Conservation (phyloP, 176 grass and related monocot genomes). For the Triticum dicoccoides region DNA sequence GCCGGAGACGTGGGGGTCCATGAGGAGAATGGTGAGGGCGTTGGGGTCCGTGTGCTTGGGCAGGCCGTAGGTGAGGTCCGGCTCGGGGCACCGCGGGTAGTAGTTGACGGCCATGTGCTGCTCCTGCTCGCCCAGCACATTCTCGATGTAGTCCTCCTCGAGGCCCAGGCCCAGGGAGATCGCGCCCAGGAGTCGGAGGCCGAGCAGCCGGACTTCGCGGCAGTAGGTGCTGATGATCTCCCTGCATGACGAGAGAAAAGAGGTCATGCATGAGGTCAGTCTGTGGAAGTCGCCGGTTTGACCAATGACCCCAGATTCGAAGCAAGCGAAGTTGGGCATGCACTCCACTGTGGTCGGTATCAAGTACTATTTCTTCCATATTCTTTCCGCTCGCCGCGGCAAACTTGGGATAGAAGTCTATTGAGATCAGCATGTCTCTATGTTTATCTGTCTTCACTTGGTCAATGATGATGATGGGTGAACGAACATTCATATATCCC, state of each 20-base stretch:
- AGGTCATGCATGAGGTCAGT: not conserved
- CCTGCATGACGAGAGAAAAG: constrained; percentile 6
- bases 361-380: not conserved
- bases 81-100: constrained; percentile 83
- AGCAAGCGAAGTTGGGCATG: not conserved
- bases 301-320: not conserved
- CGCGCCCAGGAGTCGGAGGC: constrained; percentile 46
- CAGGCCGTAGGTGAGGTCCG: constrained; percentile 70
- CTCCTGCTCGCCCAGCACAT: constrained; percentile 60
- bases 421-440: not conserved
- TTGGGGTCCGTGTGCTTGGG: constrained; percentile 77
- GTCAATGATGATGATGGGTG: not conserved
- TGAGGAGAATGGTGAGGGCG: constrained; percentile 75
- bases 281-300: not conserved
- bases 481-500: not conserved
- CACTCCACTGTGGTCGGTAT: not conserved
- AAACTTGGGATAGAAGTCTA: not conserved
- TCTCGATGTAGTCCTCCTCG: constrained; percentile 50
- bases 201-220: constrained; percentile 52
- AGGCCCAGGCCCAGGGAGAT: constrained; percentile 73
- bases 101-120: constrained; percentile 96
- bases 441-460: not conserved
- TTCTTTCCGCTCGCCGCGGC: not conserved
- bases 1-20: constrained; percentile 63
- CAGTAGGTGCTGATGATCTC: constrained; percentile 61